Conservation (phyloP, 768 basidiomycete genomes). For the Boletales sp. region DNA sequence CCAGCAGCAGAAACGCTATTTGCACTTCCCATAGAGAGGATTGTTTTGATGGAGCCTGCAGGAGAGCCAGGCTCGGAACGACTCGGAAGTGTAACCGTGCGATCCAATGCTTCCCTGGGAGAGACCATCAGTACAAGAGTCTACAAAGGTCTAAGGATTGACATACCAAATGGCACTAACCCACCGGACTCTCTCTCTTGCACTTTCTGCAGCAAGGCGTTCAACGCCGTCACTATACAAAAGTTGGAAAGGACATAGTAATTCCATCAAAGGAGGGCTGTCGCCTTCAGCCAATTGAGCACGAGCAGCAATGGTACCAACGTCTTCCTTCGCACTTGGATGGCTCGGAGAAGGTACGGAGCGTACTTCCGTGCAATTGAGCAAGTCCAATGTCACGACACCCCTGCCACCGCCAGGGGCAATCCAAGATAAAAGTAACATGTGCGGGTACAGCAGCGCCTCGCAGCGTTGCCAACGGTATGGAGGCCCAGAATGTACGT, state of each 20-base stretch:
- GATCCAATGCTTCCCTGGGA: conserved; percentile 75
- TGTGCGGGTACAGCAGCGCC: conserved; percentile 78
- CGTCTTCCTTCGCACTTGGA: conserved; percentile 77
- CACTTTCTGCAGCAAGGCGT: conserved; percentile 82
- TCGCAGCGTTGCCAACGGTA: conserved; percentile 82
- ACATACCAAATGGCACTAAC: conserved; percentile 84
- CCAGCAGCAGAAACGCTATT: conserved; percentile 32
- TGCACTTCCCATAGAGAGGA: conserved; percentile 51
- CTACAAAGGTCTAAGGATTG: background rate
- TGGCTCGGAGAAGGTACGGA: conserved; percentile 80
- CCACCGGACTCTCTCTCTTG: conserved; percentile 85
- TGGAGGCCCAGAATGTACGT: conserved; percentile 79
- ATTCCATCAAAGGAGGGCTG: conserved; percentile 55
- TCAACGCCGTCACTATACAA: conserved; percentile 89
- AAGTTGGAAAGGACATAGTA: conserved; percentile 87
- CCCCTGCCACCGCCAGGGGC: conserved; percentile 80
- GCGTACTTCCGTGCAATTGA: conserved; percentile 85
- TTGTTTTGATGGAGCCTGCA: conserved; percentile 63
- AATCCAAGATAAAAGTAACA: conserved; percentile 84
- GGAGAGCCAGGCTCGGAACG: conserved; percentile 44
- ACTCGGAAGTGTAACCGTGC: conserved; percentile 49
- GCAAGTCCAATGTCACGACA: conserved; percentile 79
- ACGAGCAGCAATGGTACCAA: conserved; percentile 80
- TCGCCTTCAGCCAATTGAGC: conserved; percentile 48
- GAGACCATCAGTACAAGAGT: background rate